phyloP scores from a whole-genome alignment of 2,329 filamentous ascomycete species.

The Paradendryphiella salina region DNA sequence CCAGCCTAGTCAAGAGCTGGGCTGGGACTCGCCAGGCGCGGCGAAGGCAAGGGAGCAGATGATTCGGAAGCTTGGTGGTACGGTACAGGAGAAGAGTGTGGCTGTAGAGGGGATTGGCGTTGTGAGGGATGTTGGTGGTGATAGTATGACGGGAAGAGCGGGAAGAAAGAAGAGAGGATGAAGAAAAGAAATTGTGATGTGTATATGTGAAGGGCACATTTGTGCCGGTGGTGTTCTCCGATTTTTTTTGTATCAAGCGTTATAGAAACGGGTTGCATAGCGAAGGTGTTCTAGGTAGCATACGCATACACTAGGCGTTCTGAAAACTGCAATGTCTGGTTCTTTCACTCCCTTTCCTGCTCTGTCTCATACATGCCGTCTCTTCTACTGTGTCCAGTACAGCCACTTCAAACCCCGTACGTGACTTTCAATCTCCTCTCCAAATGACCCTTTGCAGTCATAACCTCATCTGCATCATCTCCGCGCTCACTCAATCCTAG shows the following conservation, averaged over 20 bases:
- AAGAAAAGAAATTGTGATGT: background rate
- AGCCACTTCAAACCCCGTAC: slow-evolving; percentile 50
- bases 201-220: background rate
- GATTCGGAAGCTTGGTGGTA: slow-evolving; percentile 45
- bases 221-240: background rate
- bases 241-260: slow-evolving; percentile 4
- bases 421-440: slow-evolving; percentile 61
- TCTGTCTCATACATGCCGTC: background rate
- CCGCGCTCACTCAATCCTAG: slow-evolving; percentile 45
- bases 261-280: slow-evolving; percentile 17
- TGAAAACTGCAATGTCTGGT: background rate
- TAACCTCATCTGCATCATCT: slow-evolving; percentile 45
- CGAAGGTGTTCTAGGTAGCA: slow-evolving; percentile 14
- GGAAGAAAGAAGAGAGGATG: slow-evolving; percentile 35
- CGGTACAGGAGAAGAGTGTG: slow-evolving; percentile 33
- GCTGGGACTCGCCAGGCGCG: slow-evolving; percentile 46
- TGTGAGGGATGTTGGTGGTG: slow-evolving; percentile 41
- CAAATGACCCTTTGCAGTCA: slow-evolving; percentile 64
- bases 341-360: background rate
- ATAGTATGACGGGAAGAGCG: slow-evolving; percentile 21
- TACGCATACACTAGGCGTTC: slow-evolving; percentile 5
- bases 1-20: slow-evolving; percentile 44
- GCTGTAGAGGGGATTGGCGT: slow-evolving; percentile 38
- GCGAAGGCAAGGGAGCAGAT: slow-evolving; percentile 42
- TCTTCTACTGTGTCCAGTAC: background rate